Percentiles rank a stretch among this genome's conserved stretches.
phyloP scores from a whole-genome alignment of 2,329 filamentous ascomycete genomes.

The Cladosporium sp. region DNA sequence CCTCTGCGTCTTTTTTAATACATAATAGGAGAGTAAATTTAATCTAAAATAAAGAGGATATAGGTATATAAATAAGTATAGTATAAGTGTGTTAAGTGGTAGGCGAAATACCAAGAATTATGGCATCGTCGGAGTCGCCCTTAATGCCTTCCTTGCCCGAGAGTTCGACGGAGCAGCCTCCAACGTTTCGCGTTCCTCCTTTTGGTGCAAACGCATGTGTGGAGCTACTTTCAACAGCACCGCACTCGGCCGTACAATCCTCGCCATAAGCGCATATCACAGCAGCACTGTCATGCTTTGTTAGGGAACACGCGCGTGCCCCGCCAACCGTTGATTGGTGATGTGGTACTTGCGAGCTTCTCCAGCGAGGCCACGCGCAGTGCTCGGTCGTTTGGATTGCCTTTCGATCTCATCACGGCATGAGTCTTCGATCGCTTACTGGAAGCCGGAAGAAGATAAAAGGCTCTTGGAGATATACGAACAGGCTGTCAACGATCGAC shows the following conservation, averaged over 20 bases:
- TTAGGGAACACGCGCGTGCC: background rate
- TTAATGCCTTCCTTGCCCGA: too few species aligned
- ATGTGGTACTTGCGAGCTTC: background rate
- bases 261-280: background rate
- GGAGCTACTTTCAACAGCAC: background rate
- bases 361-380: background rate
- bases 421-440: background rate
- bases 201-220: background rate
- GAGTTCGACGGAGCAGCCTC: too few species aligned
- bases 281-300: background rate
- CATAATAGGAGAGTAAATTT: too few species aligned
- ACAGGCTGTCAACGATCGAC: background rate
- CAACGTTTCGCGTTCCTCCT: background rate
- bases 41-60: too few species aligned
- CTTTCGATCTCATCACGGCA: background rate
- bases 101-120: too few species aligned
- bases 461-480: background rate
- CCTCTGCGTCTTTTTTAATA: too few species aligned
- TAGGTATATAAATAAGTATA: too few species aligned
- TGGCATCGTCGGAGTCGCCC: too few species aligned
- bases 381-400: background rate
- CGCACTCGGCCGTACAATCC: background rate
- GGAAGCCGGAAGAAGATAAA: background rate
- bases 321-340: background rate
- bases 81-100: too few species aligned